Evolutionary conservation across 352 stramenopile species (phyloP).

Genomic region (Globisporangium megalacanthum): DNA sequence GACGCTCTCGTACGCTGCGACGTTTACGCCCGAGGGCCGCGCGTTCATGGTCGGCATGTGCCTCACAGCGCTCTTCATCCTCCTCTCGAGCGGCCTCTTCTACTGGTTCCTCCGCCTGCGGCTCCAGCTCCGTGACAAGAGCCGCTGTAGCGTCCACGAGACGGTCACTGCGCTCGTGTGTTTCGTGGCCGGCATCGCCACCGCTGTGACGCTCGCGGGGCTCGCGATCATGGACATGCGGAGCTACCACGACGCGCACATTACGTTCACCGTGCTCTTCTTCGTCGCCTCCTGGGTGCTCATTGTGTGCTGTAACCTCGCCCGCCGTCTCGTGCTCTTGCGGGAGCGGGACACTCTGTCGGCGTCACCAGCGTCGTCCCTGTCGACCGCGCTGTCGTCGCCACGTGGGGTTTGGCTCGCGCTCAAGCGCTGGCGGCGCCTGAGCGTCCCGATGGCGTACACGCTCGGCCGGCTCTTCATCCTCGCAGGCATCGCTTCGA

Average conservation of each 20-base stretch:
- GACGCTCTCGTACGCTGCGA: slow-evolving; percentile 81
- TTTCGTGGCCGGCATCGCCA: slow-evolving; percentile 23
- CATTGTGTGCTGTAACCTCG: slow-evolving; percentile 53
- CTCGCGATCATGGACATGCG: slow-evolving; percentile 80
- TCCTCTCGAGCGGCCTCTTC: slow-evolving; percentile 47
- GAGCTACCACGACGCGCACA: slow-evolving; percentile 59
- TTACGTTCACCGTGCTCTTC: slow-evolving; percentile 68
- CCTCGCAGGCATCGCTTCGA: slow-evolving; percentile 42
- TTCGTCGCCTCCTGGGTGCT: slow-evolving; percentile 66
- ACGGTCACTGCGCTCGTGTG: slow-evolving; percentile 14
- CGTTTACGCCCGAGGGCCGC: slow-evolving; percentile 60
- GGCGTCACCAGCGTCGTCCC: not conserved
- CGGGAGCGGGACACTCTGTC: slow-evolving; percentile 12
- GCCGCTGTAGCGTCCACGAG: not conserved
- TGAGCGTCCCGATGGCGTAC: slow-evolving; percentile 46
- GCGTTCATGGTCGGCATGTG: slow-evolving; percentile 79
- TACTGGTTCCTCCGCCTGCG: slow-evolving; percentile 63
- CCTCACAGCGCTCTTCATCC: slow-evolving; percentile 69
- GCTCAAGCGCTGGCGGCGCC: slow-evolving; percentile 44
- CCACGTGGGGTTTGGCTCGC: slow-evolving; percentile 20
- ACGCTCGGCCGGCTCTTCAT: slow-evolving; percentile 45
- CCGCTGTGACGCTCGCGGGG: slow-evolving; percentile 47
- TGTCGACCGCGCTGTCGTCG: not conserved
- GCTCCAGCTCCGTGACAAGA: slow-evolving; percentile 14
- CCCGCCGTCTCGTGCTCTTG: slow-evolving; percentile 31